These are phyloP conservation scores for Leccinum fibrillosum DNA, from an alignment of 768 basidiomycete species.

Conservation along the genomic window DNA sequence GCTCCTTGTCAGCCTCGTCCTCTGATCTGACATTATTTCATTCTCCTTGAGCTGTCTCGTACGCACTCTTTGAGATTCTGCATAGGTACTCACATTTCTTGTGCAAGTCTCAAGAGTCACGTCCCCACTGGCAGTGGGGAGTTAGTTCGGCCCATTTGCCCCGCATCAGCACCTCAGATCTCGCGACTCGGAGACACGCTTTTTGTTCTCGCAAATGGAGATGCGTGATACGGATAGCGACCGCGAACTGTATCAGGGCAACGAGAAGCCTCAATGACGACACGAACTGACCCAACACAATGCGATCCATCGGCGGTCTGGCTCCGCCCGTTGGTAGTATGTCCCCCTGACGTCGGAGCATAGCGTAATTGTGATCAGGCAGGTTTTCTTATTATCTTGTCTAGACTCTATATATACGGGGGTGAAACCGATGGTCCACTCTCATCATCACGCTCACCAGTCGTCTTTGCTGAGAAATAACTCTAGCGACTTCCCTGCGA, in stretches of 20 bases:
- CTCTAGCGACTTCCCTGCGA: conserved; percentile 5
- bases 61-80: background rate
- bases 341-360: conserved; percentile 2
- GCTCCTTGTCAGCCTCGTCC: background rate
- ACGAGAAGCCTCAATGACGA: background rate
- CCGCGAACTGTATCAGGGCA: conserved; percentile 3
- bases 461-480: conserved; percentile 6
- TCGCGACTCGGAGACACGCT: background rate
- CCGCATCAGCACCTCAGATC: background rate
- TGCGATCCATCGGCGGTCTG: conserved; percentile 4
- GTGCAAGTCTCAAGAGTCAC: background rate
- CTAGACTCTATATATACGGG: conserved; percentile 12
- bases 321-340: conserved; percentile 3
- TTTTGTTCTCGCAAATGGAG: conserved; percentile 23
- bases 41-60: background rate
- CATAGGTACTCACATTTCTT: background rate
- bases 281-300: conserved; percentile 14
- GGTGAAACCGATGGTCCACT: background rate
- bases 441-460: conserved; percentile 1
- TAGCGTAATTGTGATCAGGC: background rate
- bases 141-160: background rate
- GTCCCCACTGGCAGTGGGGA: background rate
- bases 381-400: conserved; percentile 16
- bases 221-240: conserved; percentile 1
- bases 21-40: background rate